Conservation (phyloP, 2,329 filamentous ascomycete species). For the Diaporthe longicolla region DNA sequence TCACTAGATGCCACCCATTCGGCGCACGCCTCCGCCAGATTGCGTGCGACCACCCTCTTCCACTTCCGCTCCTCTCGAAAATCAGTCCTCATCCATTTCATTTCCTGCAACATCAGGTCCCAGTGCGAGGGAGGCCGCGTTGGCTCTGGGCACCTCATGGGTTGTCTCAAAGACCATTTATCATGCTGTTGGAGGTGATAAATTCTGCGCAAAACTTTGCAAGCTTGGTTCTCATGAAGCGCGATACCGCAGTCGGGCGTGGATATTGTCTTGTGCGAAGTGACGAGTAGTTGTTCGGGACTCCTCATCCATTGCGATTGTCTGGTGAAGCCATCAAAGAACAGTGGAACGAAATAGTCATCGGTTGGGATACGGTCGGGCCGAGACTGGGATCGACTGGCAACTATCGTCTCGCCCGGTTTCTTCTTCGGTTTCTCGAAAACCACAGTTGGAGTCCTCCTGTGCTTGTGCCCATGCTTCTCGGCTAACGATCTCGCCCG, state of each 20-base stretch:
- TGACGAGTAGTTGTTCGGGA: constrained; percentile 80
- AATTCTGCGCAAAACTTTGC: constrained; percentile 86
- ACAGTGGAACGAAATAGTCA: constrained; percentile 76
- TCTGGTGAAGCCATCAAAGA: constrained; percentile 70
- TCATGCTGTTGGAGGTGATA: constrained; percentile 93
- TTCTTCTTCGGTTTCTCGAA: constrained; percentile 78
- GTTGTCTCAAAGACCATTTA: constrained; percentile 92
- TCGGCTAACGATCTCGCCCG: constrained; percentile 37
- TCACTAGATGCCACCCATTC: constrained; percentile 80
- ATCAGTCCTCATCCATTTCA: constrained; percentile 98
- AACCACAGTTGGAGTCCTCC: constrained; percentile 80
- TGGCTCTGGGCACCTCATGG: constrained; percentile 87
- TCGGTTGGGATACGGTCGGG: constrained; percentile 58
- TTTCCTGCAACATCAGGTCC: constrained; percentile 89
- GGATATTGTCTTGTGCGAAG: constrained; percentile 90
- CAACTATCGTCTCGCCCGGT: constrained; percentile 62
- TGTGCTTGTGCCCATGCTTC: constrained; percentile 57
- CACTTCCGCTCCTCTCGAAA: constrained; percentile 95
- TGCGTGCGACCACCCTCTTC: constrained; percentile 87
- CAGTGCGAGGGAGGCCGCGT: constrained; percentile 82
- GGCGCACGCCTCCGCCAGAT: constrained; percentile 85
- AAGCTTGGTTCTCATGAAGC: constrained; percentile 88
- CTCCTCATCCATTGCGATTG: constrained; percentile 73
- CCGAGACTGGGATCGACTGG: constrained; percentile 57
- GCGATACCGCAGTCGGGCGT: constrained; percentile 88